Evolutionary conservation across 352 stramenopile genomes (phyloP).

Genomic region (Plasmopara muralis): DNA sequence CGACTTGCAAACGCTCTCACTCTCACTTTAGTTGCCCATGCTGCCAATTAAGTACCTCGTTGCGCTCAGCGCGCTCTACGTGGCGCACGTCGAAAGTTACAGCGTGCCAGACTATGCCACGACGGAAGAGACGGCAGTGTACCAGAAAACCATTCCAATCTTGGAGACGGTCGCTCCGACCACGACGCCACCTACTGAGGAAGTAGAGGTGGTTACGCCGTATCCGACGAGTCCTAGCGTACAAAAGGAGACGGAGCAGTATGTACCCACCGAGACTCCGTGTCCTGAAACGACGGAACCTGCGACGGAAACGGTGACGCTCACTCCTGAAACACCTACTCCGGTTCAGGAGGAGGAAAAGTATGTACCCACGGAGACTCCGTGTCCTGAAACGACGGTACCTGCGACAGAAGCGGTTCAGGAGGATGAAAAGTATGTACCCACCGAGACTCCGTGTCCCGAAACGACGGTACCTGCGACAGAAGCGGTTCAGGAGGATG

Average conservation of each 20-base stretch:
- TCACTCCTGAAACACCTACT: background rate
- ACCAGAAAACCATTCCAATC: background rate
- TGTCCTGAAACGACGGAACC: slow-evolving; percentile 9
- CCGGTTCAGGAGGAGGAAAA: background rate
- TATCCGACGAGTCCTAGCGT: background rate
- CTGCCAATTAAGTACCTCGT: slow-evolving; percentile 29
- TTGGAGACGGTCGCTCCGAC: background rate
- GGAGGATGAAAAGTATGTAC: too few relatives aligned
- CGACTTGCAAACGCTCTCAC: slow-evolving; percentile 1
- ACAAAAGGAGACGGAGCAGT: slow-evolving; percentile 1
- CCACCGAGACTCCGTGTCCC: background rate
- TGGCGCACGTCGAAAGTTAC: slow-evolving; percentile 18
- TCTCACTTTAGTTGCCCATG: slow-evolving; percentile 7
- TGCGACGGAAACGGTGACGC: background rate
- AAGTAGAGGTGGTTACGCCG: background rate
- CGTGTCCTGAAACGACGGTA: slow-evolving; percentile 7
- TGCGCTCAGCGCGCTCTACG: slow-evolving; percentile 18
- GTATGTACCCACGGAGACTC: slow-evolving; percentile 1
- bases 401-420: background rate
- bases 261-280: background rate
- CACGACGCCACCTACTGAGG: background rate
- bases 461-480: background rate
- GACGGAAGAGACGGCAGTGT: background rate
- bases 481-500: slow-evolving; percentile 1
- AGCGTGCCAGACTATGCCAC: slow-evolving; percentile 9